phyloP scores from a whole-genome alignment of 2,329 filamentous ascomycete species.

The Aspergillus sp. region DNA sequence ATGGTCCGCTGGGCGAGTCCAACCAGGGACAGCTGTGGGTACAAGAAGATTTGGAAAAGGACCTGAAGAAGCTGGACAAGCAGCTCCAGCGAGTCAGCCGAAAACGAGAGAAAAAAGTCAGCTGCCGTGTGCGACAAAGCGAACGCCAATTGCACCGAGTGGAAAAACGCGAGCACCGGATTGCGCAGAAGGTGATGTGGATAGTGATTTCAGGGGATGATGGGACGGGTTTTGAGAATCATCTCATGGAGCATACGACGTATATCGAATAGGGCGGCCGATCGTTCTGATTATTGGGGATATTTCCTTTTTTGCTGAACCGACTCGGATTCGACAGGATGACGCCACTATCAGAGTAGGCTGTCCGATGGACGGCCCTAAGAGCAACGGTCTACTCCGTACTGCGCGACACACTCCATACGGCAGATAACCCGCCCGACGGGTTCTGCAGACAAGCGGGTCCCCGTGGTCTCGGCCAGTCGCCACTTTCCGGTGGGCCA shows the following conservation, averaged over 20 bases:
- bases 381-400: neutral
- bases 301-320: too few relatives aligned
- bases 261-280: neutral
- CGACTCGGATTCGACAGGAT: too few relatives aligned
- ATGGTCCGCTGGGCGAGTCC: conserved; percentile 8
- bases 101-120: conserved; percentile 5
- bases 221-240: conserved; percentile 5
- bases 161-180: conserved; percentile 6
- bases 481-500: too few relatives aligned
- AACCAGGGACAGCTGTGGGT: conserved; percentile 2
- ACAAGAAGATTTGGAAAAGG: conserved; percentile 7
- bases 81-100: conserved; percentile 2
- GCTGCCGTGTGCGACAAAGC: conserved; percentile 4
- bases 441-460: too few relatives aligned
- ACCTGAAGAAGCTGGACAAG: conserved; percentile 4
- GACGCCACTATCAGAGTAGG: too few relatives aligned
- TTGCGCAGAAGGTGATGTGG: conserved; percentile 9
- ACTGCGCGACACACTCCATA: neutral
- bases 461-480: too few relatives aligned
- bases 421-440: neutral
- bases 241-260: conserved; percentile 4
- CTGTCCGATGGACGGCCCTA: too few relatives aligned
- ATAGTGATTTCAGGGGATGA: conserved; percentile 10
- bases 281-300: too few relatives aligned
- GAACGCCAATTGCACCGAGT: conserved; percentile 2